These are phyloP conservation scores for Ceratobasidium sp. DNA, from an alignment of 1,284 basidiomycete species.

Conservation along the genomic window DNA sequence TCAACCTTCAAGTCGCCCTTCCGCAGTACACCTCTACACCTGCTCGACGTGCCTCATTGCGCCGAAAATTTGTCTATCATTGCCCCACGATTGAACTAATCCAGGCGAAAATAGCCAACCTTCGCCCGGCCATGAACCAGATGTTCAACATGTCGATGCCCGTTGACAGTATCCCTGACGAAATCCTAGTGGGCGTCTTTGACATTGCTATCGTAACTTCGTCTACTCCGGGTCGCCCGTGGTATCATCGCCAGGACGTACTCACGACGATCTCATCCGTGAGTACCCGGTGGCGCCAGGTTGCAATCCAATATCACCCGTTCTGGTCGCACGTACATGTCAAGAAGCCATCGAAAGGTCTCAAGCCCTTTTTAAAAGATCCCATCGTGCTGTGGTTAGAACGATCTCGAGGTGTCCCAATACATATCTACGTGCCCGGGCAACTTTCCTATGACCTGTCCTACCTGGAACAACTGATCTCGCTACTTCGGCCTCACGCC, in stretches of 20 bases:
- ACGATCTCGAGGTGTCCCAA: not conserved
- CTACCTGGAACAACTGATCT: not conserved
- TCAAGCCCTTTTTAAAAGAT: not conserved
- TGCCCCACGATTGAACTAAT: not conserved
- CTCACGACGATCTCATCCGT: not conserved
- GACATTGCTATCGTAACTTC: not conserved
- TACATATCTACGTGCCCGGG: not conserved
- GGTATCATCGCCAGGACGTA: not conserved
- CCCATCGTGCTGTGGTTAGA: not conserved
- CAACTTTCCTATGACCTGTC: not conserved
- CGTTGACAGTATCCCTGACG: not conserved
- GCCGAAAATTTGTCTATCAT: no score
- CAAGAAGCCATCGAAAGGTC: not conserved
- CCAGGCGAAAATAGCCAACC: not conserved
- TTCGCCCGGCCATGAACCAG: not conserved
- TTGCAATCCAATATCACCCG: not conserved
- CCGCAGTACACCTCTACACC: not conserved
- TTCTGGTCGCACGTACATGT: slow-evolving; percentile 11
- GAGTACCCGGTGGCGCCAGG: slow-evolving; percentile 9
- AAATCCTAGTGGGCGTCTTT: not conserved
- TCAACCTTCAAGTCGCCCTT: not conserved
- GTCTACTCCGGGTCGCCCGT: not conserved
- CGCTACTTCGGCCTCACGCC: not conserved
- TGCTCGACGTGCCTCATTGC: not conserved
- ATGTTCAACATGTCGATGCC: not conserved